Base-by-base conservation (phyloP, 2,329 filamentous ascomycete species). In the Karstenula rhodostoma region DNA sequence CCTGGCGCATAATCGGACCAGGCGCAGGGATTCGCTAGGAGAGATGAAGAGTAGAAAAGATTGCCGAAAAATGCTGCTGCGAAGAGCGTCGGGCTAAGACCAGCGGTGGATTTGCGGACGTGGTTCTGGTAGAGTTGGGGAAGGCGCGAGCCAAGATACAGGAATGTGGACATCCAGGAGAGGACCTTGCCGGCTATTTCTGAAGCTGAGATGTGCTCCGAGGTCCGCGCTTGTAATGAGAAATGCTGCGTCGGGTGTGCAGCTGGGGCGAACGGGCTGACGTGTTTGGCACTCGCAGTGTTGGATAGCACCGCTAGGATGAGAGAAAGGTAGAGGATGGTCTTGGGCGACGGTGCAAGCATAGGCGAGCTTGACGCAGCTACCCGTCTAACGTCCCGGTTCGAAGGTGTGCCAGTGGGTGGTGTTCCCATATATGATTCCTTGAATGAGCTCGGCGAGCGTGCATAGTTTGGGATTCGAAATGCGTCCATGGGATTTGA, bases 51-150 rank as follows among this genome's bases (percentile, higher is more conserved):
- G 78, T 90, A 90, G 79, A 89, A 90, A 44, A 89, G 77, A 69
- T 90, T 90, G 2, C 88, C 88, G 68, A 85, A 85, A 72, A 90
- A 90, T 3, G 88, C 88, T 5, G 88, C 88, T 42, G 85, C 79
- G 77, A 90, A 90, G 51, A 90, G 82, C 0, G 86, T 77, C 0
- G 87, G 87, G 0, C 84, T 87, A 9, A 90, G 83, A 3, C 88
- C 88, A 1, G 87, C 82, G 12, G 88, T 90, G 46, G 86, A 89
- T 69, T 86, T 85, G 51, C 87, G 86, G 53, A 79, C 68, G 71
- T 86, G 85, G 76, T 90, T 90, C 69, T 89, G 88, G 79, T 87
- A 86, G 40, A 90, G 82, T 70, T 90, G 88, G 0, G 88, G 88
- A 57, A 75, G 67, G 19, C 75, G 72, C 12, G 73, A 73, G 56